phyloP scores from a whole-genome alignment of 2,329 filamentous ascomycete species.

The Xylariales sp. region DNA sequence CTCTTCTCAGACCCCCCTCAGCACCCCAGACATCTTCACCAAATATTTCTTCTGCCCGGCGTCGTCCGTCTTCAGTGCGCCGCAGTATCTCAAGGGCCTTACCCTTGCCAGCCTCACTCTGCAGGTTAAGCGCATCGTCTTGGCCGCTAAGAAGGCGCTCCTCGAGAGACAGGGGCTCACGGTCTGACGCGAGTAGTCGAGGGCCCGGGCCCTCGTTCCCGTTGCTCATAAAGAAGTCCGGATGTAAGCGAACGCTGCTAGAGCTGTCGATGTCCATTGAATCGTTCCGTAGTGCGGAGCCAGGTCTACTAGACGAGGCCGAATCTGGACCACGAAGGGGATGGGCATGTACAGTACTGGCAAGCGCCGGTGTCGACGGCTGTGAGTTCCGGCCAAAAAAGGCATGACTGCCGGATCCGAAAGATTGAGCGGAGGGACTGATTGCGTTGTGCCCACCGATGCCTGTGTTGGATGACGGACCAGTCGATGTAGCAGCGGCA shows the following conservation, averaged over 20 bases:
- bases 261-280: conserved; percentile 34
- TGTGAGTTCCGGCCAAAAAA: conserved; percentile 33
- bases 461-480: conserved; percentile 11
- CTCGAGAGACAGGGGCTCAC: conserved; percentile 38
- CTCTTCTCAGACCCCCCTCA: conserved; percentile 12
- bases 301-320: conserved; percentile 27
- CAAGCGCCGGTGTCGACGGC: conserved; percentile 31
- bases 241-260: conserved; percentile 30
- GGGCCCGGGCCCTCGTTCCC: conserved; percentile 33
- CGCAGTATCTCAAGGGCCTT: conserved; percentile 49
- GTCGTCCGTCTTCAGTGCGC: conserved; percentile 45
- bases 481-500: conserved; percentile 29
- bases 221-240: conserved; percentile 35
- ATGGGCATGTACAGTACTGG: conserved; percentile 28
- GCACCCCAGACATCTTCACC: conserved; percentile 43
- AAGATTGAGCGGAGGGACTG: conserved; percentile 31
- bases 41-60: conserved; percentile 46
- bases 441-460: conserved; percentile 23
- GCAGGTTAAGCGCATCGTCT: conserved; percentile 40
- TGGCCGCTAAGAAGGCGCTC: conserved; percentile 46
- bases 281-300: conserved; percentile 29
- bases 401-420: conserved; percentile 24
- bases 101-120: conserved; percentile 41
- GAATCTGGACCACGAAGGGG: conserved; percentile 29
- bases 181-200: conserved; percentile 35